These are phyloP conservation scores for Brassica carinata DNA, from an alignment of 345 rosid species.

Conservation along the genomic window DNA sequence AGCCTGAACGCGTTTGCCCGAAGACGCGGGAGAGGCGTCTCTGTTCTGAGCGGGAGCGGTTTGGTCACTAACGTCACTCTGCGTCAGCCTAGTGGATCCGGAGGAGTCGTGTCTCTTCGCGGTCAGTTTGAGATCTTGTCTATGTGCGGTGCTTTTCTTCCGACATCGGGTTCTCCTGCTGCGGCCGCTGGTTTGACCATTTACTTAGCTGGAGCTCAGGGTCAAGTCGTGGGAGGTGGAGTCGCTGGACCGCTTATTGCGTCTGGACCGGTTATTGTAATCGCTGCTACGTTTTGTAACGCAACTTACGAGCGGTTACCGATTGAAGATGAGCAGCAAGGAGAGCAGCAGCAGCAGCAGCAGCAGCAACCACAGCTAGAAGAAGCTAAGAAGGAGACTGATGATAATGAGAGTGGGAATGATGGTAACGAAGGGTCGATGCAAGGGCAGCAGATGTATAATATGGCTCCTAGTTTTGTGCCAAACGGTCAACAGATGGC, in stretches of 20 bases:
- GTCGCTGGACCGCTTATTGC: slow-evolving; percentile 72
- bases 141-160: slow-evolving; percentile 74
- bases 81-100: slow-evolving; percentile 72
- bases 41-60: slow-evolving; percentile 80
- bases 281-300: slow-evolving; percentile 80
- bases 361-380: slow-evolving; percentile 32
- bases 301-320: slow-evolving; percentile 86
- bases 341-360: slow-evolving; percentile 32
- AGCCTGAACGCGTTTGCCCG: slow-evolving; percentile 65
- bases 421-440: slow-evolving; percentile 48
- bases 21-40: slow-evolving; percentile 76
- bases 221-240: slow-evolving; percentile 88
- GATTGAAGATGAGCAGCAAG: slow-evolving; percentile 47
- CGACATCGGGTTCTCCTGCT: slow-evolving; percentile 63
- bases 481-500: slow-evolving; percentile 74
- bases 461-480: slow-evolving; percentile 64
- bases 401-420: slow-evolving; percentile 28
- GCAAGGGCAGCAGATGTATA: slow-evolving; percentile 49
- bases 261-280: slow-evolving; percentile 82
- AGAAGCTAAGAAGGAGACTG: slow-evolving; percentile 41
- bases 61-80: slow-evolving; percentile 73
- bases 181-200: slow-evolving; percentile 79
- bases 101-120: slow-evolving; percentile 66
- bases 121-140: slow-evolving; percentile 94
- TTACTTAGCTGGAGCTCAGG: slow-evolving; percentile 84